Evolutionary conservation across 2,329 filamentous ascomycete species (phyloP), one percentile per base, ranked within the genome.

Genomic region (Colletotrichum musicola): DNA sequence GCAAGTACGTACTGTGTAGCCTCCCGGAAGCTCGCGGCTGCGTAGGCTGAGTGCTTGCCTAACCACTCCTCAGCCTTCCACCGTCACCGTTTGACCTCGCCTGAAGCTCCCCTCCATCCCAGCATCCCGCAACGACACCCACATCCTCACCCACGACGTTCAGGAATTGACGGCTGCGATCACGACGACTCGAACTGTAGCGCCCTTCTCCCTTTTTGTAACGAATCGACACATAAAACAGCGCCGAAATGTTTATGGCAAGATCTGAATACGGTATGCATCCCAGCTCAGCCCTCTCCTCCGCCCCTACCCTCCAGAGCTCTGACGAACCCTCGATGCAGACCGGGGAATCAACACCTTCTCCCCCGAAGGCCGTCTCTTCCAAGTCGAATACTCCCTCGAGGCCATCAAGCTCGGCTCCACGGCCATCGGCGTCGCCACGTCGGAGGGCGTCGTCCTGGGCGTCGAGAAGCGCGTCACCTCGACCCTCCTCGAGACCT

Each of bases 321-420:
- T 82, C 80, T 73, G 62, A 50, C 70, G 53, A 25, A 16, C n/a
- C 63, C 53, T 64, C 55, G 54, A 66, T 71, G 40, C 54, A 57
- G 58, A 22, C 58, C 68, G 60, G 20, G 70, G 70, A 55, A 71
- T 71, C 64, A n/a, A 22, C 89, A 99, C 96, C 89, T 99, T 99
- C 90, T 99, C 96, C 76, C 96, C 96, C 71, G 96, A 99, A 89
- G 96, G 96, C 78, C 96, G 96, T 84, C 93, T 99, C 82, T 99
- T 99, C 89, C 96, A 99, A 87, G 96, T 99, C 86, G 96, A 99
- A 92, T 99, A 99, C 90, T 98, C 96, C 69, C 92, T 99, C 82
- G 96, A 99, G 87, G 96, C 96, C 83, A 99, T 99, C 90, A 99
- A 99, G 88, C 93, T 98, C 74, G 96, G 96, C 75, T 97, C 93